Base-by-base conservation (phyloP, 116 monocot genomes). In the Iris pallida region DNA sequence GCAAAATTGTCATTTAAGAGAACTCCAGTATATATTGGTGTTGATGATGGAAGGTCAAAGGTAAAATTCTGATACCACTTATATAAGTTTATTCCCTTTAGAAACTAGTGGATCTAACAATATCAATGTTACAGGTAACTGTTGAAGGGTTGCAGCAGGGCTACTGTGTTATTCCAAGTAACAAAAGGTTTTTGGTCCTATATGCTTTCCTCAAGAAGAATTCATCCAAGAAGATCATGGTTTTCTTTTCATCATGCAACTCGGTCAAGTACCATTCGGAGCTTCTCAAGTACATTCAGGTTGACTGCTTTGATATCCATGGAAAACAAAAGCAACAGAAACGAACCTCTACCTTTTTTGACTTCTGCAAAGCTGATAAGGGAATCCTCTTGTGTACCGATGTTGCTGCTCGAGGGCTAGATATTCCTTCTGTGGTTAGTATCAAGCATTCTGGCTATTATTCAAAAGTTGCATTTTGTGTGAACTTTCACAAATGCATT, bases 281-380 rank as follows among this genome's bases (percentile, higher is more conserved):
- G 17, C 91, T 96, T 76, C 76, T 96, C 45, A 82, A 67, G 75
- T 91, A 79, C 61, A 81, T 92, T 67, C 74, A 86, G 54, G 59
- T 96, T 12, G 85, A 86, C 16, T 92, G 92, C 76, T 60, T 68
- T 54, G 92, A 96, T 73, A 96, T 96, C 20, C 96, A 96, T 79
- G 96, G 96, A 64, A 89, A 92, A 63, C 96, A 89, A 79, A 96
- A 96, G 89, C 96, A 96, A 70, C 85, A 91, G 63, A 96, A 89
- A 73, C 59, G 96, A 55, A 91, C 96, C 7, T 71, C 75, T 10
- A 92, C 96, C 15, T 96, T 96, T 77, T 96, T 96, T 75, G 80
- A 86, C 45, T 96, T 96, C 67, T 89, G 89, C 75, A 96, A 89
- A 61, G 96, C 86, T 13, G 82, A 82, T 42, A 89, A 83, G 70